Percentiles rank a stretch among this genome's conserved stretches.
phyloP scores from a whole-genome alignment of 306 rosid species.

The Dalbergia oliveri region DNA sequence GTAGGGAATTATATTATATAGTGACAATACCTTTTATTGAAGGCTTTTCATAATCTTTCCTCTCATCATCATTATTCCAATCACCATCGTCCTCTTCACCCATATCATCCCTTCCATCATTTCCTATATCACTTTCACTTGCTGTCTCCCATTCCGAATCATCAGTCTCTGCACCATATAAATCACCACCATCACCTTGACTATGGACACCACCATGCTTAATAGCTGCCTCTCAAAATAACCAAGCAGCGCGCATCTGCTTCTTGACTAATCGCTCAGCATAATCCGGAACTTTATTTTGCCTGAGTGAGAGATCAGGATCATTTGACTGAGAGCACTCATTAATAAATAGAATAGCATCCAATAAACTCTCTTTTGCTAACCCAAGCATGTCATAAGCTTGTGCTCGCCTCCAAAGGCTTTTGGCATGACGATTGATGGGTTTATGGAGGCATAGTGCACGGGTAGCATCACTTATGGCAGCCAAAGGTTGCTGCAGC shows the following conservation, averaged over 20 bases:
- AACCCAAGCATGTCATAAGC: conserved; percentile 97
- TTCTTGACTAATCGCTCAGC: conserved; percentile 95
- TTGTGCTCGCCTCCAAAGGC: conserved; percentile 99
- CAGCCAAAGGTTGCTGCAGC: conserved; percentile 92
- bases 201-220: conserved; percentile 91
- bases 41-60: conserved; percentile 82
- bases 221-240: conserved; percentile 94
- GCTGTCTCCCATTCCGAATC: conserved; percentile 99
- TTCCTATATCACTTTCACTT: conserved; percentile 96
- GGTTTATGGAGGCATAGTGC: conserved; percentile 98
- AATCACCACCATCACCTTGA: conserved; percentile 87
- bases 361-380: conserved; percentile 94
- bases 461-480: conserved; percentile 95
- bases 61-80: conserved; percentile 82
- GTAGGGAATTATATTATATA: conserved; percentile 9
- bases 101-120: conserved; percentile 86
- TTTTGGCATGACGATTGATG: conserved; percentile 95
- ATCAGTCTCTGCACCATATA: conserved; percentile 86
- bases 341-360: conserved; percentile 94
- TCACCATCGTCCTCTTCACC: conserved; percentile 78
- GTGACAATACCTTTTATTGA: conserved; percentile 72
- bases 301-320: conserved; percentile 88
- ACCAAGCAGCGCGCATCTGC: conserved; percentile 99
- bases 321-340: conserved; percentile 98
- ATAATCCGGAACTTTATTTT: conserved; percentile 96